These are phyloP conservation scores for Dactylellina sp. DNA, from an alignment of 2,329 filamentous ascomycete genomes.

Conservation along the genomic window DNA sequence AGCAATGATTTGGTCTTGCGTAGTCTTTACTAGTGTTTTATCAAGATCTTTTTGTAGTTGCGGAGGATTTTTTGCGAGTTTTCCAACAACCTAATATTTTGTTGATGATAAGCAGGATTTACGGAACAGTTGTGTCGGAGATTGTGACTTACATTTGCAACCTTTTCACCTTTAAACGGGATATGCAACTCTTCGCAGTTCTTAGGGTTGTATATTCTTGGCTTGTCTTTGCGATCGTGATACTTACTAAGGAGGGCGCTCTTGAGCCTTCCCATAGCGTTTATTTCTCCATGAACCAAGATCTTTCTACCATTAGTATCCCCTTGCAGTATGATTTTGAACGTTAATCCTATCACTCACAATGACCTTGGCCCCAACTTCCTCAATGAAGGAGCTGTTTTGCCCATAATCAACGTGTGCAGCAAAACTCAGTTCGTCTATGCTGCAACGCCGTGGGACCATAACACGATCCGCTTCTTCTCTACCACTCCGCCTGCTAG, in stretches of 20 bases:
- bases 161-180: conserved; percentile 93
- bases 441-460: conserved; percentile 90
- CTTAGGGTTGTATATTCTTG: conserved; percentile 91
- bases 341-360: conserved; percentile 69
- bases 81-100: conserved; percentile 78
- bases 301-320: conserved; percentile 71
- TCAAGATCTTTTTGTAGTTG: conserved; percentile 61
- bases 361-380: conserved; percentile 89
- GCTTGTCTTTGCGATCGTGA: conserved; percentile 79
- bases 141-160: conserved; percentile 72
- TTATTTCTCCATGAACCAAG: conserved; percentile 94
- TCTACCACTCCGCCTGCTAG: conserved; percentile 67
- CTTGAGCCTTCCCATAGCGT: conserved; percentile 97
- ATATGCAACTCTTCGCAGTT: conserved; percentile 97
- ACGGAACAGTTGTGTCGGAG: neutral
- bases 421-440: conserved; percentile 94
- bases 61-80: conserved; percentile 83
- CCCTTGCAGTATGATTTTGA: neutral
- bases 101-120: conserved; percentile 8
- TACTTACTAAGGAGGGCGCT: conserved; percentile 95
- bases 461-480: conserved; percentile 79
- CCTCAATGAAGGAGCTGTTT: conserved; percentile 96
- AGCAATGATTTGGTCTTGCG: conserved; percentile 75
- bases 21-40: conserved; percentile 63
- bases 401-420: conserved; percentile 96